phyloP scores from a whole-genome alignment of 768 basidiomycete species.

The Trametes punicea region DNA sequence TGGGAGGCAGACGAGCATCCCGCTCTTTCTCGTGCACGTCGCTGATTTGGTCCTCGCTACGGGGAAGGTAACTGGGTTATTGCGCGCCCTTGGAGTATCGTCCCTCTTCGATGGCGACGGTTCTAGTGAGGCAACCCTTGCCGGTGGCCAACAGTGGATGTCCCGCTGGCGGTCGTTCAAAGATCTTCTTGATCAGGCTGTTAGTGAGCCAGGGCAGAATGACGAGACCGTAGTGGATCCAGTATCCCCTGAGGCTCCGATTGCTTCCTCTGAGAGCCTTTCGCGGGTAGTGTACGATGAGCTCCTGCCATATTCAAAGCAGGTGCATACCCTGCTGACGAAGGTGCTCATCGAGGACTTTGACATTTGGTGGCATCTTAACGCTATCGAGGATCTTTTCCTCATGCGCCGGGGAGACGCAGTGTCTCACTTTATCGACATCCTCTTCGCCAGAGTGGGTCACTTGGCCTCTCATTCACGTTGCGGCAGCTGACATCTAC shows the following conservation, averaged over 20 bases:
- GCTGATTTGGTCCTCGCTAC: conserved; percentile 58
- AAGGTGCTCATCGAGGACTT: conserved; percentile 67
- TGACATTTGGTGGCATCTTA: conserved; percentile 57
- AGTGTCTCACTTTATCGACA: conserved; percentile 69
- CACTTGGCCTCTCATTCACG: neutral
- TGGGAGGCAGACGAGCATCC: conserved; percentile 31
- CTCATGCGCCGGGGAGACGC: conserved; percentile 78
- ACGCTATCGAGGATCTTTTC: conserved; percentile 63
- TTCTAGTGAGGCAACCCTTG: neutral
- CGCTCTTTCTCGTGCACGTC: conserved; percentile 59
- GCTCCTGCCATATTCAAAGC: conserved; percentile 53
- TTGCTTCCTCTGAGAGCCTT: conserved; percentile 53
- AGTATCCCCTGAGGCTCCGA: neutral
- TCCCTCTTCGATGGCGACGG: conserved; percentile 9
- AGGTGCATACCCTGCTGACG: conserved; percentile 49
- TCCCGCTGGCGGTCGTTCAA: conserved; percentile 21
- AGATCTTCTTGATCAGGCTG: conserved; percentile 3
- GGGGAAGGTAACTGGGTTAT: conserved; percentile 75
- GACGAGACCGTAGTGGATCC: neutral
- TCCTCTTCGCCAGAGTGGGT: conserved; percentile 69
- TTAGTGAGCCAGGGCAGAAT: neutral
- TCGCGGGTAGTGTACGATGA: conserved; percentile 62
- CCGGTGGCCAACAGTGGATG: conserved; percentile 15
- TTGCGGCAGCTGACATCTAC: neutral
- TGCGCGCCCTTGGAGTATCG: conserved; percentile 51